Conservation (phyloP, 768 basidiomycete genomes). For the Coprinellus micaceus region DNA sequence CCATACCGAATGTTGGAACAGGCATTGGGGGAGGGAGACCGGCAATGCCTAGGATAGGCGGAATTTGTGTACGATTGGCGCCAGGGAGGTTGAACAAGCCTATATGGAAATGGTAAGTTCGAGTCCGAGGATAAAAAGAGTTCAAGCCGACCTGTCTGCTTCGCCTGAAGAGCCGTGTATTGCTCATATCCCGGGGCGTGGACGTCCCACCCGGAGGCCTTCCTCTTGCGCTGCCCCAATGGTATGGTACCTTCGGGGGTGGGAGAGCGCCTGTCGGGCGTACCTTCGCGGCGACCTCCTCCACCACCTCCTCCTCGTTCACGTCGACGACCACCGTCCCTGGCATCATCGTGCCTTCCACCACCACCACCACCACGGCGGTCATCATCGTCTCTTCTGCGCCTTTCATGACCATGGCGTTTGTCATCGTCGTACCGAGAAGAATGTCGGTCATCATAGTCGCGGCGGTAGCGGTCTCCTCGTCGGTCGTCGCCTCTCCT, state of each 20-base stretch:
- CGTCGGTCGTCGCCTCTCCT: slow-evolving; percentile 50
- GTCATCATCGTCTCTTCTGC: slow-evolving; percentile 19
- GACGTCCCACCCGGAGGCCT: slow-evolving; percentile 94
- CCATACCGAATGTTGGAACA: slow-evolving; percentile 83
- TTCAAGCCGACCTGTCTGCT: slow-evolving; percentile 76
- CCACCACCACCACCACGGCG: slow-evolving; percentile 12
- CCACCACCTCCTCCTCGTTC: slow-evolving; percentile 13
- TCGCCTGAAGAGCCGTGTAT: slow-evolving; percentile 94
- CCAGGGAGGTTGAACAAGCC: slow-evolving; percentile 97
- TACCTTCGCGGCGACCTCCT: slow-evolving; percentile 37
- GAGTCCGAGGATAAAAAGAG: slow-evolving; percentile 7
- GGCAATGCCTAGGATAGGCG: slow-evolving; percentile 76
- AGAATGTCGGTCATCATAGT: slow-evolving; percentile 3
- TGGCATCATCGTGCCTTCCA: slow-evolving; percentile 13
- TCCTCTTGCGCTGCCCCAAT: slow-evolving; percentile 81
- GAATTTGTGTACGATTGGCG: slow-evolving; percentile 85
- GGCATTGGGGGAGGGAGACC: slow-evolving; percentile 81
- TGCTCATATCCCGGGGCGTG: slow-evolving; percentile 94
- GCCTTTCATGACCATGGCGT: slow-evolving; percentile 1
- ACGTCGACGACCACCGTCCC: slow-evolving; percentile 14
- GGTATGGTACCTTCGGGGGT: slow-evolving; percentile 84
- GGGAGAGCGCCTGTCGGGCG: slow-evolving; percentile 80
- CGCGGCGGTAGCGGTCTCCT: slow-evolving; percentile 22
- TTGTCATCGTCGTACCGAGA: slow-evolving; percentile 7
- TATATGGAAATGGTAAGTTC: neutral